Evolutionary conservation across 768 basidiomycete species (phyloP).

Genomic region (Kondoa malvinella): DNA sequence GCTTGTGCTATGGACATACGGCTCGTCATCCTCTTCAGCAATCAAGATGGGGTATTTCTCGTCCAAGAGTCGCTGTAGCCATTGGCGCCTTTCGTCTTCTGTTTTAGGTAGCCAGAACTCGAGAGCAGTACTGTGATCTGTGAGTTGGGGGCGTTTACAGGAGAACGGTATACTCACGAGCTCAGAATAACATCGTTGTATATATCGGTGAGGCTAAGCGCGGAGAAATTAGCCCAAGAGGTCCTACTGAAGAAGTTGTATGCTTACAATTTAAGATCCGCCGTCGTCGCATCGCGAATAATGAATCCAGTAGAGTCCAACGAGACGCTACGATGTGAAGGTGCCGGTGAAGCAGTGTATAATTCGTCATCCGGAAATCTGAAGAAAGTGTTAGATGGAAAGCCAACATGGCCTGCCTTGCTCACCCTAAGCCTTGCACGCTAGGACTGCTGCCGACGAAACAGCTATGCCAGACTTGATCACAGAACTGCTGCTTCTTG

Average conservation of each 20-base stretch:
- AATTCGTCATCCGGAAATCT: background rate
- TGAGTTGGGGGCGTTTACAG: background rate
- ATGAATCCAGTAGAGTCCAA: background rate
- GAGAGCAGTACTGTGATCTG: background rate
- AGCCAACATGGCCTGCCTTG: background rate
- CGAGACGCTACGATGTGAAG: background rate
- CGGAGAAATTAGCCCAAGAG: too few species aligned
- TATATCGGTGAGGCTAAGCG: background rate
- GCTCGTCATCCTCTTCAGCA: background rate
- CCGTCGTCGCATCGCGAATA: background rate
- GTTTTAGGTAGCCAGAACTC: background rate
- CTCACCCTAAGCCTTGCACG: background rate
- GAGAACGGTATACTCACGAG: background rate
- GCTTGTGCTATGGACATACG: too few species aligned
- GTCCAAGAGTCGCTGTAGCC: background rate
- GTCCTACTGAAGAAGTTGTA: too few species aligned
- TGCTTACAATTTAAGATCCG: too few species aligned
- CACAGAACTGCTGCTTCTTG: background rate
- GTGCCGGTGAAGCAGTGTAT: background rate
- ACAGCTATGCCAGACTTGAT: background rate
- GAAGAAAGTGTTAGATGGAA: too few species aligned
- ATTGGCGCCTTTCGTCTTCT: background rate
- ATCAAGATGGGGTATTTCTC: background rate
- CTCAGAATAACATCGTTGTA: background rate
- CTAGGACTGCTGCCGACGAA: background rate